These are phyloP conservation scores for Podaxis sp. DNA, from an alignment of 768 basidiomycete genomes.

Conservation along the genomic window DNA sequence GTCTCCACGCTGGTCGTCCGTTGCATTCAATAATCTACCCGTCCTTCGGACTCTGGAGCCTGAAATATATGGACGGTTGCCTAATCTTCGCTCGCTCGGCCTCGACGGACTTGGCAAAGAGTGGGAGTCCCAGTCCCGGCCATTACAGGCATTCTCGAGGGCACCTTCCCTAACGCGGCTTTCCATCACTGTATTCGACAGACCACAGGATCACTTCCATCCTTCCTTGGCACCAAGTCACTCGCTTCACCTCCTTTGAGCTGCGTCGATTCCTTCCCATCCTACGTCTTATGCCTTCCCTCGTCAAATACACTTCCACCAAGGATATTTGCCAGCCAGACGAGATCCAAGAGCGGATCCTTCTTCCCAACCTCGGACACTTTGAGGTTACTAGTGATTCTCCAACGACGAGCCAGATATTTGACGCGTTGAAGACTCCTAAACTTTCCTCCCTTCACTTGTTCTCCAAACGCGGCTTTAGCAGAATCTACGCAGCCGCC, in stretches of 20 bases:
- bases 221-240: constrained; percentile 11
- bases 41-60: constrained; percentile 9
- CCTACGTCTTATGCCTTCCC: constrained; percentile 6
- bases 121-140: constrained; percentile 1
- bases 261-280: constrained; percentile 9
- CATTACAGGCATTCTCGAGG: constrained; percentile 1
- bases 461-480: constrained; percentile 4
- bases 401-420: constrained; percentile 9
- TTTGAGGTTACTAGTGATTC: constrained; percentile 7
- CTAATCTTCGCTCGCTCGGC: not conserved
- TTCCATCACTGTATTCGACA: not conserved
- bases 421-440: not conserved
- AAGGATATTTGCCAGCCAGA: constrained; percentile 1
- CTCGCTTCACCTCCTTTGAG: constrained; percentile 4
- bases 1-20: constrained; percentile 7
- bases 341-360: constrained; percentile 8
- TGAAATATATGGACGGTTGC: not conserved
- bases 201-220: not conserved
- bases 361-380: not conserved
- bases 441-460: constrained; percentile 4
- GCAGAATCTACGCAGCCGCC: constrained; percentile 11
- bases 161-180: constrained; percentile 2
- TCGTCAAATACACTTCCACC: not conserved
- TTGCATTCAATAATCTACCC: constrained; percentile 13
- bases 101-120: not conserved